Evolutionary conservation across 2,329 filamentous ascomycete genomes (phyloP).

Genomic region (Triangularia verruculosa): DNA sequence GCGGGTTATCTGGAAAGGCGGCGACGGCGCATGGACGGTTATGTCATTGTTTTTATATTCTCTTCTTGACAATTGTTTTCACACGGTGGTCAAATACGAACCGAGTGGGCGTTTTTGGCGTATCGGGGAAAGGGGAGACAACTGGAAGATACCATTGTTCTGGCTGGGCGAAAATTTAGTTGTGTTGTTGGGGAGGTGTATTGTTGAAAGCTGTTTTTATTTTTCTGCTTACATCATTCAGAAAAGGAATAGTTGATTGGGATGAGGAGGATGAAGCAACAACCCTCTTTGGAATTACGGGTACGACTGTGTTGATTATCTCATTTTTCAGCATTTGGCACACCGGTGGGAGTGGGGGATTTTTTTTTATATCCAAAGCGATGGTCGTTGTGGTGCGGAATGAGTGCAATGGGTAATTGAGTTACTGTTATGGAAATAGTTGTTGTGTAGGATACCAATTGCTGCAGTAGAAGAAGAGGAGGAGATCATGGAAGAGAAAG

Average conservation of each 20-base stretch:
- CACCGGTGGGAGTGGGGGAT: not conserved
- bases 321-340: not conserved
- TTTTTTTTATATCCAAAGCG: not conserved
- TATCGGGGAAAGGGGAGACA: slow-evolving; percentile 17
- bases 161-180: not conserved
- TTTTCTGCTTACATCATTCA: not conserved
- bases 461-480: not conserved
- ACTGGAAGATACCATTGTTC: slow-evolving; percentile 24
- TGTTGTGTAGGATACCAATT: not conserved
- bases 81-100: slow-evolving; percentile 14
- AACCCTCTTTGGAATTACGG: not conserved
- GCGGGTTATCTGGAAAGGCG: not conserved
- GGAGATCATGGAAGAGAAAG: not conserved
- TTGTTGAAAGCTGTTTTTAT: not conserved
- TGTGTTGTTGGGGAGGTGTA: not conserved
- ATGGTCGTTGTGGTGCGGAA: not conserved
- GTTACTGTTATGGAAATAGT: not conserved
- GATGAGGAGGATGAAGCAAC: not conserved
- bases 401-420: not conserved
- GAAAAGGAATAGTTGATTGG: not conserved
- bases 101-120: slow-evolving; percentile 27
- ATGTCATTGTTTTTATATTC: slow-evolving; percentile 7
- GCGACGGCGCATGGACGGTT: not conserved
- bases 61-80: slow-evolving; percentile 14
- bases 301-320: not conserved